Base-by-base conservation (phyloP, 2,329 filamentous ascomycete genomes). In the Ilyonectria robusta region DNA sequence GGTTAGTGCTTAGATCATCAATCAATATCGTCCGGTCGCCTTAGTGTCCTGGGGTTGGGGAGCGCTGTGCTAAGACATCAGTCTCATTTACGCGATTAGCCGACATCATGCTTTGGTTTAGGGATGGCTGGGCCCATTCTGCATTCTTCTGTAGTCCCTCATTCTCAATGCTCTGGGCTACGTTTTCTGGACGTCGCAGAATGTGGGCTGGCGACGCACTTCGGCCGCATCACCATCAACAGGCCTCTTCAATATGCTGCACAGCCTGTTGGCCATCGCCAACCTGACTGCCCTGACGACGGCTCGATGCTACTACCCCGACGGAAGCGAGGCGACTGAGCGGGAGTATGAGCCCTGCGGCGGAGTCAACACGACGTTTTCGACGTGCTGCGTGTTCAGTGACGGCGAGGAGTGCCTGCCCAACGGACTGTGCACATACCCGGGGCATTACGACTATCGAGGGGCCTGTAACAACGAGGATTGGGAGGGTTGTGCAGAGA, bases 331-430 rank as follows among this genome's bases (percentile, higher is more conserved):
- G 6, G 66, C 70, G 13, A 66, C 62, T 13, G 71, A 73, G 42
- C 72, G 72, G 66, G 57, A 68, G 5, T 73, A 72, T 37, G 42
- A 72, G 53, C 70, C 71, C 8, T 73, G 71, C 21, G 62, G 69
- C 0, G 64, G 70, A 48, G 61, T 68, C 0, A 70, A 59, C 33
- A 66, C 66, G n/a, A 67, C 50, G 0, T 73, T 68, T 11, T 62
- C 70, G 2, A 70, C 70, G n/a, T 73, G 71, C n/a, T 73, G 71
- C 13, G 70, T 71, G 44, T 72, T 73, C 29, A 67, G 71, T 4
- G 70, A 73, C 9, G 71, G 70, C 4, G 71, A 73, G n/a, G 68
- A 59, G 6, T 73, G 71, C 33, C 35, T 73, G 31, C 37, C 69
- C 8, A 73, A 73, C 5, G 71, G 71, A 7, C 15, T 73, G 3